Evolutionary conservation across 2,329 filamentous ascomycete species (phyloP).

Genomic region (Stemphylium vesicarium): DNA sequence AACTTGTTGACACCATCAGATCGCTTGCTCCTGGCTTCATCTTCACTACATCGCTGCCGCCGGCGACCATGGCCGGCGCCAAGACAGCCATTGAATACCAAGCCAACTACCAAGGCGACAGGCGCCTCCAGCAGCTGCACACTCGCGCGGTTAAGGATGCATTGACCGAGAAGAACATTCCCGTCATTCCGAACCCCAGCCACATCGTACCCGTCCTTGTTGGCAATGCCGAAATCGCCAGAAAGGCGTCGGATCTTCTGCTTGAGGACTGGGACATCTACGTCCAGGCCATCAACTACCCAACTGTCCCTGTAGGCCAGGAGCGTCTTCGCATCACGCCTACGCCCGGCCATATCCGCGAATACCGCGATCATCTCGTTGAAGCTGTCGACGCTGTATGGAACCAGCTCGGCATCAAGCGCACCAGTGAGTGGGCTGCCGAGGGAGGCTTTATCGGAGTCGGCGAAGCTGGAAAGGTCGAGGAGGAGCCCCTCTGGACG

Average conservation of each 20-base stretch:
- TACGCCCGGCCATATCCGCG: slow-evolving; percentile 86
- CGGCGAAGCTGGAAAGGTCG: slow-evolving; percentile 69
- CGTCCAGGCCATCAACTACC: slow-evolving; percentile 98
- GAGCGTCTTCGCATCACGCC: slow-evolving; percentile 95
- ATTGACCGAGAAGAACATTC: slow-evolving; percentile 79
- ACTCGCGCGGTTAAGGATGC: slow-evolving; percentile 92
- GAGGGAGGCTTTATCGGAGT: slow-evolving; percentile 95
- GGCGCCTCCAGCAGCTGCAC: slow-evolving; percentile 92
- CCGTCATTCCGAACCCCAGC: slow-evolving; percentile 95
- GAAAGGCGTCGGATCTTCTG: slow-evolving; percentile 89
- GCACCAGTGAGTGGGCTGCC: slow-evolving; percentile 88
- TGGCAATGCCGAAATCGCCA: slow-evolving; percentile 90
- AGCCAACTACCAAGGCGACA: slow-evolving; percentile 81
- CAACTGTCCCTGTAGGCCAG: slow-evolving; percentile 96
- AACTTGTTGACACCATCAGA: slow-evolving; percentile 89
- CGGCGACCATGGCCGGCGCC: slow-evolving; percentile 95
- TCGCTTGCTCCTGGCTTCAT: slow-evolving; percentile 97
- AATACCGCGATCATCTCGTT: slow-evolving; percentile 85
- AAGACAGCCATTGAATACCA: slow-evolving; percentile 93
- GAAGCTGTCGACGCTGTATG: slow-evolving; percentile 86
- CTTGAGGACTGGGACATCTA: slow-evolving; percentile 92
- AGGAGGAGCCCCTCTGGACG: slow-evolving; percentile 83
- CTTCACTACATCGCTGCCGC: slow-evolving; percentile 95
- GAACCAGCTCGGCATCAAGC: slow-evolving; percentile 86
- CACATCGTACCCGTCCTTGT: slow-evolving; percentile 96